Percentiles rank a stretch among this genome's conserved stretches.
Evolutionary conservation across 305 asterid species (phyloP).

Genomic region (Fraxinus velutina): DNA sequence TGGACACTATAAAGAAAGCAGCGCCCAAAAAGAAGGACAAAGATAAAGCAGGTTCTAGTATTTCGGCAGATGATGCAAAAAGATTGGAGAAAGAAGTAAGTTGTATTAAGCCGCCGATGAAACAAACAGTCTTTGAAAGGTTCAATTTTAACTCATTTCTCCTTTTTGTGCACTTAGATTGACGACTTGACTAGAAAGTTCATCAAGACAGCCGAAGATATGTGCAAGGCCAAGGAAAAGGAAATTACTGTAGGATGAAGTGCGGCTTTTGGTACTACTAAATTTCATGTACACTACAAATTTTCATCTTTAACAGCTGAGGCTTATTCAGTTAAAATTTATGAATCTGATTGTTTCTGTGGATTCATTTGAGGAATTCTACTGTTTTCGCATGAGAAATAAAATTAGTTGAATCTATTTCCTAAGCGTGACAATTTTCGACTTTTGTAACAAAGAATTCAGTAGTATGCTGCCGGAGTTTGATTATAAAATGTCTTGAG

Average conservation of each 20-base stretch:
- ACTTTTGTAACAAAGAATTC: not conserved
- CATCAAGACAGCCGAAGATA: conserved; percentile 83
- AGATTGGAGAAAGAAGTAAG: conserved; percentile 88
- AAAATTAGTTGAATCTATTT: not conserved
- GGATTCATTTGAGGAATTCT: not conserved
- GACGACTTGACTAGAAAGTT: conserved; percentile 83
- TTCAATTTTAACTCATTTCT: conserved; percentile 19
- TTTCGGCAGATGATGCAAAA: conserved; percentile 77
- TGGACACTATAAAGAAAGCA: conserved; percentile 66
- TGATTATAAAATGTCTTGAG: not conserved
- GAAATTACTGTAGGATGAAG: conserved; percentile 65
- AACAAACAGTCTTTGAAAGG: not conserved
- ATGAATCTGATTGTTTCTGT: not conserved
- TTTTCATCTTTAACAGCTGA: not conserved
- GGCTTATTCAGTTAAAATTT: not conserved
- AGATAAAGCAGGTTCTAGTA: conserved; percentile 54
- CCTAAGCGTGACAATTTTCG: not conserved
- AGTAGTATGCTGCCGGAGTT: not conserved
- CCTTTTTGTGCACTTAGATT: conserved; percentile 37
- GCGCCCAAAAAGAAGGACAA: conserved; percentile 72
- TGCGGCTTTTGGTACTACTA: conserved; percentile 13
- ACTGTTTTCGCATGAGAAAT: not conserved
- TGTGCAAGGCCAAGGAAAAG: conserved; percentile 89
- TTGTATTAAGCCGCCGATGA: not conserved
- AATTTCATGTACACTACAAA: not conserved